Percentiles rank a stretch among this genome's conserved stretches.
Evolutionary conservation across 202 grass and related monocot genomes (phyloP).

Genomic region (Musa balbisiana): DNA sequence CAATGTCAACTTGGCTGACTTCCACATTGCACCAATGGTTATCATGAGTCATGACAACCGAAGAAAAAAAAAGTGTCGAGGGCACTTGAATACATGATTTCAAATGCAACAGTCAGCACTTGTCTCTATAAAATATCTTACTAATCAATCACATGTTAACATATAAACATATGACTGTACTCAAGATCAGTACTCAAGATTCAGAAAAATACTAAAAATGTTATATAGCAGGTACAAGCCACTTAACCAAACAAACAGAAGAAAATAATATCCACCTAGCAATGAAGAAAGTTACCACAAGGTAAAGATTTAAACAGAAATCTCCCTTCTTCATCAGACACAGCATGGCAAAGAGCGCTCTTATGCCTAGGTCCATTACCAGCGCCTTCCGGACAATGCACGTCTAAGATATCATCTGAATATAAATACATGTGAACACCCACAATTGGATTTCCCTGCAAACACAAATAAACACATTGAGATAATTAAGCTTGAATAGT

Average conservation of each 20-base stretch:
- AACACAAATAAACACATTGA: neutral
- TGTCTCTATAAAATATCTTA: neutral
- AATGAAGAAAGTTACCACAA: slow-evolving; percentile 58
- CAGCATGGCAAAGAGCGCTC: slow-evolving; percentile 80
- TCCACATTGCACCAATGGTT: no score
- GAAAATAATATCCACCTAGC: slow-evolving; percentile 8
- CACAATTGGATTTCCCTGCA: slow-evolving; percentile 89
- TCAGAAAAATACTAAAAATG: neutral
- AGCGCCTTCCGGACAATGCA: slow-evolving; percentile 55
- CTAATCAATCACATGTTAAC: neutral
- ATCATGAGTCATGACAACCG: neutral
- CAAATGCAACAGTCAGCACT: neutral
- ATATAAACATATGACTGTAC: neutral
- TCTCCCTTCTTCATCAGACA: slow-evolving; percentile 79
- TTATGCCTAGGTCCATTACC: slow-evolving; percentile 45
- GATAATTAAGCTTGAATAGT: no score
- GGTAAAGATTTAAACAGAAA: slow-evolving; percentile 79
- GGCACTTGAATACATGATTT: neutral
- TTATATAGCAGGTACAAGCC: no score
- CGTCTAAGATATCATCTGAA: slow-evolving; percentile 65
- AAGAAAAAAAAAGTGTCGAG: neutral
- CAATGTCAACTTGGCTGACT: no score
- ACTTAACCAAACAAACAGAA: neutral
- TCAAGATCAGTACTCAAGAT: neutral
- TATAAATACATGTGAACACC: slow-evolving; percentile 86